These are phyloP conservation scores for Plectosphaerella cucumerina DNA, from an alignment of 2,329 filamentous ascomycete genomes.

Conservation along the genomic window DNA sequence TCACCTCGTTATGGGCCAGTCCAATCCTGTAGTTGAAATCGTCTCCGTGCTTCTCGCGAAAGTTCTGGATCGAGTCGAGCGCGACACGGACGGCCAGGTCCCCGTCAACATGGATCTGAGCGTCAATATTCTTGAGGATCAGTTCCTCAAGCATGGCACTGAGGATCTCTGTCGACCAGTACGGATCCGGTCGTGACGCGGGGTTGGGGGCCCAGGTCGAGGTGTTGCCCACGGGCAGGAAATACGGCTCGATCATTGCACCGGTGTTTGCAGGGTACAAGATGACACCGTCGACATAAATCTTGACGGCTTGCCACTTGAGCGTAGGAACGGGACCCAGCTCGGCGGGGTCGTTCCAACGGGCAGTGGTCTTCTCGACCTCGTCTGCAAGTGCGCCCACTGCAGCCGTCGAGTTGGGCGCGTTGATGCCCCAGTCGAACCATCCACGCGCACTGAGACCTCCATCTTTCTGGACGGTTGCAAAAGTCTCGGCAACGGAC, in stretches of 20 bases:
- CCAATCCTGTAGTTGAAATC: constrained; percentile 16
- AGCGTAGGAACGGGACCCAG: constrained; percentile 15
- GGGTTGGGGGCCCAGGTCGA: constrained; percentile 5
- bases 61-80: constrained; percentile 16
- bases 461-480: constrained; percentile 15
- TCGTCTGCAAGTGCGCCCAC: constrained; percentile 12
- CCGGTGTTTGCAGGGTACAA: constrained; percentile 21
- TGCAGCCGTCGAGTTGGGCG: constrained; percentile 11
- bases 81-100: constrained; percentile 18
- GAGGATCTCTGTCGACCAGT: constrained; percentile 18
- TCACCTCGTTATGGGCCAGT: constrained; percentile 19
- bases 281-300: constrained; percentile 21
- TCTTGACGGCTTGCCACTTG: constrained; percentile 23
- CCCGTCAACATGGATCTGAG: constrained; percentile 18
- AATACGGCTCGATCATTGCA: constrained; percentile 20
- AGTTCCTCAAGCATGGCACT: constrained; percentile 17
- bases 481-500: constrained; percentile 12
- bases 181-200: constrained; percentile 27
- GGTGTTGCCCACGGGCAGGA: constrained; percentile 10
- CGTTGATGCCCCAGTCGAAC: constrained; percentile 20
- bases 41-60: constrained; percentile 13
- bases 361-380: constrained; percentile 6
- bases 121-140: constrained; percentile 6
- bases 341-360: constrained; percentile 10
- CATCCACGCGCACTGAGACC: constrained; percentile 17